Percentiles rank a stretch among this genome's conserved stretches.
Evolutionary conservation across 2,329 filamentous ascomycete species (phyloP).

Genomic region (Incumbomyces lentus): DNA sequence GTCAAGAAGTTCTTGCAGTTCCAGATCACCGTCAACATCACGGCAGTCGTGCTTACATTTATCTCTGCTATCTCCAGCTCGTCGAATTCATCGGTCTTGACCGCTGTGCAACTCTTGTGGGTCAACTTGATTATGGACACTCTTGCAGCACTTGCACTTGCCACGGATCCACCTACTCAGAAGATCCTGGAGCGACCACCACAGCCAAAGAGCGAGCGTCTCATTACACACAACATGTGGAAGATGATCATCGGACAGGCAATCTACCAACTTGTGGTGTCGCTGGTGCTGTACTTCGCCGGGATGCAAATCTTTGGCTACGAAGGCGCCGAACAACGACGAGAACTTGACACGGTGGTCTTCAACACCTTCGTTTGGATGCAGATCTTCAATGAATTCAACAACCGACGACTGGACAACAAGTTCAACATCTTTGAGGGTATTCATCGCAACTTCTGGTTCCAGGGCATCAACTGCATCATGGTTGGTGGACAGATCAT

Average conservation of each 20-base stretch:
- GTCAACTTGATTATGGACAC: constrained; percentile 98
- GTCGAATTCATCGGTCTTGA: constrained; percentile 65
- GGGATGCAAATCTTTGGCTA: constrained; percentile 52
- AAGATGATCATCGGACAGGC: constrained; percentile 97
- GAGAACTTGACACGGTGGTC: constrained; percentile 65
- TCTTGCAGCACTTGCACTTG: constrained; percentile 76
- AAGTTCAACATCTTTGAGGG: constrained; percentile 93
- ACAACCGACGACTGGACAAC: constrained; percentile 91
- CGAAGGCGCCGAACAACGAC: constrained; percentile 31
- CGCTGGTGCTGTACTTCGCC: constrained; percentile 75
- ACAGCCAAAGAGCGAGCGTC: constrained; percentile 59
- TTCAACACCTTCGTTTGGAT: constrained; percentile 99
- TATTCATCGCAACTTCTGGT: constrained; percentile 75
- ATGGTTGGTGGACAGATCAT: constrained; percentile 85
- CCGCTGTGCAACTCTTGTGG: constrained; percentile 86
- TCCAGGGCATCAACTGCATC: constrained; percentile 70
- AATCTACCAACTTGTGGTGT: constrained; percentile 70
- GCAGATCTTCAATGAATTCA: constrained; percentile 98
- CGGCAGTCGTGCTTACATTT: constrained; percentile 77
- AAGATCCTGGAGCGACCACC: constrained; percentile 73
- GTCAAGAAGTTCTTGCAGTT: constrained; percentile 58
- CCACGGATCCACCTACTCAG: constrained; percentile 78
- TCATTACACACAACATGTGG: constrained; percentile 92
- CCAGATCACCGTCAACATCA: constrained; percentile 74
- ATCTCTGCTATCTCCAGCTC: constrained; percentile 68